phyloP scores from a whole-genome alignment of 2,329 filamentous ascomycete genomes.

The Byssochlamys sp. region DNA sequence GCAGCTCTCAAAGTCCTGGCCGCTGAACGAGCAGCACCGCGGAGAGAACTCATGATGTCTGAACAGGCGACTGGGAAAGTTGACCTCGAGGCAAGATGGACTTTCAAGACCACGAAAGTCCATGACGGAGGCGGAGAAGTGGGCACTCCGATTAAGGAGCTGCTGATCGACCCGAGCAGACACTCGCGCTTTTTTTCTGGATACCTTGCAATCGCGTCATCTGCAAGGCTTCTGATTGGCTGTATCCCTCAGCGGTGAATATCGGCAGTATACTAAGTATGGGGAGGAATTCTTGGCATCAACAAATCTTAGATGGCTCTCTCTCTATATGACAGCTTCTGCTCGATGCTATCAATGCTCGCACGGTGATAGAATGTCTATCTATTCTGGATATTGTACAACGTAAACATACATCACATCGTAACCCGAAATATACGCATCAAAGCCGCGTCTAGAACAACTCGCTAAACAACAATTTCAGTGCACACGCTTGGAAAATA shows the following conservation, averaged over 20 bases:
- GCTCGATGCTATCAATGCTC: too few species aligned
- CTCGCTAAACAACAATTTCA: neutral
- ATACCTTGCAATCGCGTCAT: constrained; percentile 8
- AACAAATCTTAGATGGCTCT: neutral
- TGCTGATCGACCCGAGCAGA: neutral
- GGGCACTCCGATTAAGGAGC: neutral
- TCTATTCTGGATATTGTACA: neutral
- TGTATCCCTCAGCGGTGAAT: neutral
- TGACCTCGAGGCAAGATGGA: neutral
- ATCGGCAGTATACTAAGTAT: neutral
- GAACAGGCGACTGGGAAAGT: neutral
- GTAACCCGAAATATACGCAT: neutral
- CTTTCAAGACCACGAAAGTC: neutral
- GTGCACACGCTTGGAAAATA: neutral
- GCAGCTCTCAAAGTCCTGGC: constrained; percentile 7
- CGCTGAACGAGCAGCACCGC: constrained; percentile 9
- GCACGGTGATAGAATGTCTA: neutral
- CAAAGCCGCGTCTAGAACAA: neutral
- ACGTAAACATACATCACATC: neutral
- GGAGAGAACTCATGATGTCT: constrained; percentile 10
- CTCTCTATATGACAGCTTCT: too few species aligned
- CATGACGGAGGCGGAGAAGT: constrained; percentile 2
- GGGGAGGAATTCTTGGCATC: neutral
- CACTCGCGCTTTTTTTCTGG: neutral
- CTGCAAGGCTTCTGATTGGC: constrained; percentile 3